Percentiles rank a stretch among this genome's conserved stretches.
phyloP scores from a whole-genome alignment of 352 stramenopile species.

The Pythium aphanidermatum region DNA sequence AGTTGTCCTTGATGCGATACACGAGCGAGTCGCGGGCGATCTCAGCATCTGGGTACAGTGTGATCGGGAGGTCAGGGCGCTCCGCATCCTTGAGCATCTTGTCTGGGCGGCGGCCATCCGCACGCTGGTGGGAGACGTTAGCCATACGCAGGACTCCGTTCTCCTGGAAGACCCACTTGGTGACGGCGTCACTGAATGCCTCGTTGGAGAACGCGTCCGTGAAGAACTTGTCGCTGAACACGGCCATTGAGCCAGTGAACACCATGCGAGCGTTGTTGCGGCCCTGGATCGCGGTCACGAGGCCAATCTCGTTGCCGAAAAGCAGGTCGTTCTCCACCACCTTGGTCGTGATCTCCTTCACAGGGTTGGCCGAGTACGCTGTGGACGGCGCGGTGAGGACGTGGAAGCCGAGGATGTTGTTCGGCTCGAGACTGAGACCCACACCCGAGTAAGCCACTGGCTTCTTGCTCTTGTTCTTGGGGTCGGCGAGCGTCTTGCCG shows the following conservation, averaged over 20 bases:
- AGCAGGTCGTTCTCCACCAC: conserved; percentile 54
- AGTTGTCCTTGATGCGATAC: conserved; percentile 92
- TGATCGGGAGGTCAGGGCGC: conserved; percentile 82
- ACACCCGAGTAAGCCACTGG: conserved; percentile 72
- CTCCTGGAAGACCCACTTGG: conserved; percentile 87
- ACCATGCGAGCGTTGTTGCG: conserved; percentile 90
- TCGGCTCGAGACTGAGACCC: conserved; percentile 75
- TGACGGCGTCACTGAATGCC: conserved; percentile 63
- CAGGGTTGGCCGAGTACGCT: conserved; percentile 77
- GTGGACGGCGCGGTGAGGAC: conserved; percentile 69
- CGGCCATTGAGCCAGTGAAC: conserved; percentile 80
- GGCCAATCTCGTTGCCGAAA: conserved; percentile 69
- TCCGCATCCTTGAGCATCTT: conserved; percentile 88
- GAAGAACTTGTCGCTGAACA: conserved; percentile 88
- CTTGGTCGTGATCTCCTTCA: conserved; percentile 64
- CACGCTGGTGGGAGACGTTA: conserved; percentile 83
- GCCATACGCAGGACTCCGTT: conserved; percentile 80
- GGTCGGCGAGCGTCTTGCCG: conserved; percentile 30
- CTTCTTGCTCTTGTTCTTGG: conserved; percentile 36
- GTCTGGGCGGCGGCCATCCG: conserved; percentile 74
- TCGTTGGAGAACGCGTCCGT: conserved; percentile 62
- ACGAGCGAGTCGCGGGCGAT: conserved; percentile 86
- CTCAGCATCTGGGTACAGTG: conserved; percentile 85
- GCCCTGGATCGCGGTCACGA: conserved; percentile 82
- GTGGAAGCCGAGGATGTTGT: conserved; percentile 80